A percentile compares a stretch with the other conserved stretches of the same genome.
These are phyloP conservation scores for Cordyceps fumosorosea DNA, from an alignment of 2,329 filamentous ascomycete species.

Conservation along the genomic window DNA sequence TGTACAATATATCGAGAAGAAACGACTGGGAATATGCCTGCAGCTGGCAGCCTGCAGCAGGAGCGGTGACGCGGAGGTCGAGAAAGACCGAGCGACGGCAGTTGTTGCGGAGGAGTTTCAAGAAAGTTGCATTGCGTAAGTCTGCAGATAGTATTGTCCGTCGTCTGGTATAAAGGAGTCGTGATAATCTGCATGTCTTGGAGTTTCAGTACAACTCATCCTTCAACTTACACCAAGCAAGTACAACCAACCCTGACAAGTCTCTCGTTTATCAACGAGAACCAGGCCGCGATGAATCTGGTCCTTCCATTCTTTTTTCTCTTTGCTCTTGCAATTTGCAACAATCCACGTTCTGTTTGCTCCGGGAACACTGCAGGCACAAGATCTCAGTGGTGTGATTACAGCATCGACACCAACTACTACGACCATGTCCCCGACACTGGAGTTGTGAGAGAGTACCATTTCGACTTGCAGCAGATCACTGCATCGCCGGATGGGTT, in stretches of 20 bases:
- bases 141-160: background rate
- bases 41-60: no score
- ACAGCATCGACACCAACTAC: slow-evolving; percentile 42
- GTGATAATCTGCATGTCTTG: background rate
- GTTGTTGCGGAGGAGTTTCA: background rate
- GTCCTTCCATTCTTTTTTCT: background rate
- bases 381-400: slow-evolving; percentile 36
- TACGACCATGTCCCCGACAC: slow-evolving; percentile 35
- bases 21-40: background rate
- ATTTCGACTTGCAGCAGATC: slow-evolving; percentile 34
- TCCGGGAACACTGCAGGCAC: slow-evolving; percentile 25
- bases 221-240: background rate
- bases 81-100: background rate
- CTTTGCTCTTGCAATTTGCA: background rate
- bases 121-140: background rate
- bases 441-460: slow-evolving; percentile 44
- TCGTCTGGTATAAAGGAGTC: background rate
- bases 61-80: background rate
- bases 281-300: background rate
- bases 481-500: slow-evolving; percentile 41
- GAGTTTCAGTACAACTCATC: background rate
- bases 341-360: background rate
- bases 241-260: background rate
- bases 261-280: background rate
- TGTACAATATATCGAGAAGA: no score